Evolutionary conservation across 2,329 filamentous ascomycete genomes (phyloP).

Genomic region (Aureobasidium sp.): DNA sequence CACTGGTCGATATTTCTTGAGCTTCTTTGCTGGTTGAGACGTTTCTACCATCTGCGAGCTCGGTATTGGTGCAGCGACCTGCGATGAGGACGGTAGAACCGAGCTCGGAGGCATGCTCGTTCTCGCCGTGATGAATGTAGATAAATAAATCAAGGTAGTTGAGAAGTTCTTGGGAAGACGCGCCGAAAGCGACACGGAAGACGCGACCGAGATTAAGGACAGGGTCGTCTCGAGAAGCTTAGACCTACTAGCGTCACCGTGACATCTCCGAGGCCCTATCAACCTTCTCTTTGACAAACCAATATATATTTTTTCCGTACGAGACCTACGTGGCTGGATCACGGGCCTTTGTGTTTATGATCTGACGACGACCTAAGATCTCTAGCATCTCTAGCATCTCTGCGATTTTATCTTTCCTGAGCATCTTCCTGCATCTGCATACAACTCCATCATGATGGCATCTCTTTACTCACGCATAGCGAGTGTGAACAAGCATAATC

Average conservation of each 20-base stretch:
- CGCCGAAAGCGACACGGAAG: conserved; percentile 14
- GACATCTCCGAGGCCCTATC: conserved; percentile 10
- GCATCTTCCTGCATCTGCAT: too few relatives aligned
- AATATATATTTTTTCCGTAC: conserved; percentile 8
- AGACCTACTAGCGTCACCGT: neutral
- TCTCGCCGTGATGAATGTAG: neutral
- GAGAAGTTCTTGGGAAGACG: conserved; percentile 11
- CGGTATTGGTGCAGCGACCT: conserved; percentile 4
- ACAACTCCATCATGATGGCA: conserved; percentile 19
- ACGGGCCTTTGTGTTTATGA: conserved; percentile 9
- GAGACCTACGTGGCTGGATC: conserved; percentile 11
- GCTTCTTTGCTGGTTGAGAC: neutral
- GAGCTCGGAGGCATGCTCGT: neutral
- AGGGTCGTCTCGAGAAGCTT: conserved; percentile 5
- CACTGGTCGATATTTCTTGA: conserved; percentile 37
- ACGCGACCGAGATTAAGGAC: conserved; percentile 13
- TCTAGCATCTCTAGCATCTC: neutral
- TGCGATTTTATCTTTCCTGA: neutral
- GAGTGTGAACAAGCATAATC: conserved; percentile 51
- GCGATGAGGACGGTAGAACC: neutral
- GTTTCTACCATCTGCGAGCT: conserved; percentile 7
- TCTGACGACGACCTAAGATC: neutral
- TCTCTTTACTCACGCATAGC: conserved; percentile 28
- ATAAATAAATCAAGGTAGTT: neutral
- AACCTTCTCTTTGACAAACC: conserved; percentile 8